Base-by-base conservation (phyloP, 345 rosid genomes). In the Eucalyptus globulus region DNA sequence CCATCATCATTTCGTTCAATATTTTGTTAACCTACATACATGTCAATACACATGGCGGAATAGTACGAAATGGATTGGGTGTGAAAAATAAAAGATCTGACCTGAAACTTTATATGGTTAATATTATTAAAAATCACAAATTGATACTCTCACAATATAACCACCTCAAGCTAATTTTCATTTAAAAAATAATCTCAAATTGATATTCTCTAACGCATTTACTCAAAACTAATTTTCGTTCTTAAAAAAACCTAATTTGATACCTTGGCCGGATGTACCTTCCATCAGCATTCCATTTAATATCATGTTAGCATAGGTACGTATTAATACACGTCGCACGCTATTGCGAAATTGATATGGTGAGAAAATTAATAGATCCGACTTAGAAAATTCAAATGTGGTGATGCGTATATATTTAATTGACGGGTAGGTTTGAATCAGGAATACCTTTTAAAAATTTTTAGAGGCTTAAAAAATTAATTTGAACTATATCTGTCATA, bases 321-420 rank as follows among this genome's bases (percentile, higher is more conserved):
- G 1, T 58, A 12, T 24, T 5, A 1, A 62, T 62, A 29, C 31
- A 62, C 7, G 0, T 62, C 34, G 16, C 16, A 11, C 1, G 13
- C 6, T 58, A 58, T 14, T 27, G 69, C 5, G 0, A 62, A 62
- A 62, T 29, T 14, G 16, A 62, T 58, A 9, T 62, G 2, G 16
- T 5, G 0, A 4, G 9, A 62, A 62, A 29, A 29, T 27, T 4
- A 29, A 62, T 29, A 62, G 34, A 62, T 27, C 7, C 6, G 1
- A 29, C 14, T 13, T 62, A 6, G 31, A 62, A 62, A 29, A 62
- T 62, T 14, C 34, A 62, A 10, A 6, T 29, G 34, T 62, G 17
- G n/a, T 26, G n/a, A 27, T 1, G 7, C 17, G 1, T 26, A 29
- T 13, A 13, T 2, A 13, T 62, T 62, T 6, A 12, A 27, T 29